These are phyloP conservation scores for Melanomma pulvis-pyrius DNA, from an alignment of 495 filamentous ascomycete genomes.

Conservation along the genomic window DNA sequence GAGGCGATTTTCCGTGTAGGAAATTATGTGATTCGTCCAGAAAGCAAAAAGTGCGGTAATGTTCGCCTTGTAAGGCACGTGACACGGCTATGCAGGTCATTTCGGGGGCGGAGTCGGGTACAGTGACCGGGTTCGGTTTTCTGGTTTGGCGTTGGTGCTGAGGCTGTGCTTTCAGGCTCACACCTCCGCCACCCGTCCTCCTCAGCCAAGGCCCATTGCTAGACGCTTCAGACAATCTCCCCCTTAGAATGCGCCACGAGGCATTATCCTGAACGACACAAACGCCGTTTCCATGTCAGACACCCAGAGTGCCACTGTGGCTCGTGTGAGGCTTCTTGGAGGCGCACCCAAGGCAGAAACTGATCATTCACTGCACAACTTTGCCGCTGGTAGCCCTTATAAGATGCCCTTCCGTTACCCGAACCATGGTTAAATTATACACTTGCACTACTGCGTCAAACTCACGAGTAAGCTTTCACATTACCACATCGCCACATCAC, in stretches of 20 bases:
- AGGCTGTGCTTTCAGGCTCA: constrained; percentile 6
- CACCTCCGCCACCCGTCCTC: background rate
- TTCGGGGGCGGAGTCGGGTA: background rate
- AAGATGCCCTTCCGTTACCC: background rate
- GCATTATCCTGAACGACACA: background rate
- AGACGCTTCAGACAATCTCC: background rate
- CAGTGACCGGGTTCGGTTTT: no score
- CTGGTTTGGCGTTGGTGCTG: background rate
- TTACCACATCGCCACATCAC: constrained; percentile 1
- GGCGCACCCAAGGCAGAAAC: constrained; percentile 5
- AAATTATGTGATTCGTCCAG: background rate
- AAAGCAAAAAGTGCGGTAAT: background rate
- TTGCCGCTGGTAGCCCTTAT: background rate
- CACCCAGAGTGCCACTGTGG: background rate
- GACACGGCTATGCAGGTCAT: background rate
- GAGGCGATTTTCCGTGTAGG: background rate
- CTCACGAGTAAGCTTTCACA: constrained; percentile 2
- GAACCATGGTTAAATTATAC: background rate
- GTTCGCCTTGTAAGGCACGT: background rate
- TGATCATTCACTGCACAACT: background rate
- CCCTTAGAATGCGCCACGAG: background rate
- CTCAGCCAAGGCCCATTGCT: no score
- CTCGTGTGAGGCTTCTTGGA: background rate
- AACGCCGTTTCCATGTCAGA: background rate
- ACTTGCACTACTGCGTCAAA: background rate